phyloP scores from a whole-genome alignment of 306 rosid genomes.

The Gillenia trifoliata region DNA sequence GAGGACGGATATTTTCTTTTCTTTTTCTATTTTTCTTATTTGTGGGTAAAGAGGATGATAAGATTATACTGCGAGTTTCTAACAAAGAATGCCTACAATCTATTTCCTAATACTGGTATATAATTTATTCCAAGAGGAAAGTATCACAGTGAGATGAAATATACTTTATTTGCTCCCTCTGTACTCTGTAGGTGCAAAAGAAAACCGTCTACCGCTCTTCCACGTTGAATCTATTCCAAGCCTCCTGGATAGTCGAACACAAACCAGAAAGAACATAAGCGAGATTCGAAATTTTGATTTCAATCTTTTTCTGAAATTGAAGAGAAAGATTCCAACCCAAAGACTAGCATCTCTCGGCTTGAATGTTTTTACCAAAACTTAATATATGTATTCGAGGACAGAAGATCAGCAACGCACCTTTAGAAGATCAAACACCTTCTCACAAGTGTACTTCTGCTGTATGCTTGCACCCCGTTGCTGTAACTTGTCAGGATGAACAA shows the following conservation, averaged over 20 bases:
- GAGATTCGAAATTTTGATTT: neutral
- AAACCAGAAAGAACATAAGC: neutral
- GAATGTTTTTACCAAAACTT: neutral
- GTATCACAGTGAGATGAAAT: neutral
- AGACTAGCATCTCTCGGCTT: neutral
- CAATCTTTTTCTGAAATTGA: neutral
- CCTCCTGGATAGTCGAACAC: slow-evolving; percentile 52
- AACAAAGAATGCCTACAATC: slow-evolving; percentile 2
- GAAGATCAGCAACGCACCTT: slow-evolving; percentile 50
- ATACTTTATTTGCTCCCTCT: neutral
- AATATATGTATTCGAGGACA: neutral
- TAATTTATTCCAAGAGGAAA: neutral
- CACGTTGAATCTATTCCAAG: slow-evolving; percentile 85
- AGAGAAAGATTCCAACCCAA: neutral
- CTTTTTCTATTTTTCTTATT: neutral
- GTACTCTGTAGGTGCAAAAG: neutral
- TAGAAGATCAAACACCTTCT: slow-evolving; percentile 95
- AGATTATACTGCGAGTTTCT: neutral
- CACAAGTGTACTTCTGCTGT: slow-evolving; percentile 83
- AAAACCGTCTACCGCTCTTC: slow-evolving; percentile 59
- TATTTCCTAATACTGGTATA: neutral
- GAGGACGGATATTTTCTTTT: neutral
- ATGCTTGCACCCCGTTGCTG: slow-evolving; percentile 96
- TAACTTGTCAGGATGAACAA: slow-evolving; percentile 90
- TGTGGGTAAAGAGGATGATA: neutral